phyloP scores from a whole-genome alignment of 257 asterid genomes.

The Solanum clarkiae region DNA sequence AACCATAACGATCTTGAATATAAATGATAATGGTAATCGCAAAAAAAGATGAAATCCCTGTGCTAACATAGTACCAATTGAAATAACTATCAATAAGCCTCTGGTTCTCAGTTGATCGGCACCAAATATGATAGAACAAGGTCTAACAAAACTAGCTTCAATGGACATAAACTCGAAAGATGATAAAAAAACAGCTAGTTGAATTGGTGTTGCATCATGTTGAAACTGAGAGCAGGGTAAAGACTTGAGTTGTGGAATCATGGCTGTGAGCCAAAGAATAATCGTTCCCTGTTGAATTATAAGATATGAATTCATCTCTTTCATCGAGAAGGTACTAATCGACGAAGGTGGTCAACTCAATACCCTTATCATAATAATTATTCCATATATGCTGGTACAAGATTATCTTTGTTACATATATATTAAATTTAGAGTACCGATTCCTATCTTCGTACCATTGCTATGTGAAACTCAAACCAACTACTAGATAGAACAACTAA shows the following conservation, averaged over 20 bases:
- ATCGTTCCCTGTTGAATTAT: not conserved
- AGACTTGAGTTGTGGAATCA: not conserved
- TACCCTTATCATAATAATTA: not conserved
- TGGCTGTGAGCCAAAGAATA: conserved; percentile 10
- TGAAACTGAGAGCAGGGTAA: not conserved
- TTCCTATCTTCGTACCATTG: too few species aligned
- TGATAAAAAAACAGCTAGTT: not conserved
- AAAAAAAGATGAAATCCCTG: not conserved
- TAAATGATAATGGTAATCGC: conserved; percentile 6
- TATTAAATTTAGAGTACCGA: not conserved
- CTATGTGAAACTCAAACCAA: not conserved
- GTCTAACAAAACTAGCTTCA: conserved; percentile 9
- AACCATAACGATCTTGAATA: conserved; percentile 10
- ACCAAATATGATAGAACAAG: conserved; percentile 15
- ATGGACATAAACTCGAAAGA: not conserved
- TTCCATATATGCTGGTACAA: not conserved
- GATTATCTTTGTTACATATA: not conserved
- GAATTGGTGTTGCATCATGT: not conserved
- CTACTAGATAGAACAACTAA: too few species aligned
- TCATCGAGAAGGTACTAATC: not conserved
- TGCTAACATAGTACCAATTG: conserved; percentile 7
- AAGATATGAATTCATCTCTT: not conserved
- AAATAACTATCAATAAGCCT: conserved; percentile 1
- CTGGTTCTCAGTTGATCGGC: conserved; percentile 2
- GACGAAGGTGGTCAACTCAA: not conserved